Conservation (phyloP, 2,329 filamentous ascomycete genomes). For the Penicillium sp. region DNA sequence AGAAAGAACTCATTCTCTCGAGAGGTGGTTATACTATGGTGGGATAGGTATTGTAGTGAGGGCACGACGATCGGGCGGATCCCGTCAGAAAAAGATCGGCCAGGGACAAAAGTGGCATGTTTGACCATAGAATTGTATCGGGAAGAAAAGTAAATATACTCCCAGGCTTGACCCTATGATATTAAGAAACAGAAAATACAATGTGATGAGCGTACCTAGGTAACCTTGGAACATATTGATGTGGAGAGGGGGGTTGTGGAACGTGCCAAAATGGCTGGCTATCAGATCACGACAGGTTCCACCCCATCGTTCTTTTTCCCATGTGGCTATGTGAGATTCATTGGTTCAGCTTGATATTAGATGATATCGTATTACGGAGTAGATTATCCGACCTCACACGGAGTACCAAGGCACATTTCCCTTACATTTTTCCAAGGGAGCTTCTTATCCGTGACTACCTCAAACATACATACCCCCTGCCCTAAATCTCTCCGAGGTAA, state of each 20-base stretch:
- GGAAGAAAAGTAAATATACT: neutral
- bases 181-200: constrained; percentile 6
- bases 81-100: constrained; percentile 6
- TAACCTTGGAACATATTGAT: neutral
- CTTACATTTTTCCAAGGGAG: neutral
- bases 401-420: too few relatives aligned
- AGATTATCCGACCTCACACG: neutral
- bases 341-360: neutral
- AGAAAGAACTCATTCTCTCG: constrained; percentile 17
- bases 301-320: constrained; percentile 11
- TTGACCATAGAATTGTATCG: neutral
- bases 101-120: constrained; percentile 6
- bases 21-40: constrained; percentile 1
- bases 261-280: constrained; percentile 25
- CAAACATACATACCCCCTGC: neutral
- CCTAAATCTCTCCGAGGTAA: neutral
- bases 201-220: constrained; percentile 12
- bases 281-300: constrained; percentile 15
- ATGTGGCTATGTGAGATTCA: constrained; percentile 17
- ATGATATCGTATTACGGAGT: too few relatives aligned
- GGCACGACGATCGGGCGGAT: constrained; percentile 4
- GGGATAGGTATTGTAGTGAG: neutral
- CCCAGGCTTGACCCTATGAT: neutral
- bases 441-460: neutral
- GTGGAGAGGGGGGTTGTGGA: constrained; percentile 6